Conservation (phyloP, 2,329 filamentous ascomycete species). For the Penicillium sp. region DNA sequence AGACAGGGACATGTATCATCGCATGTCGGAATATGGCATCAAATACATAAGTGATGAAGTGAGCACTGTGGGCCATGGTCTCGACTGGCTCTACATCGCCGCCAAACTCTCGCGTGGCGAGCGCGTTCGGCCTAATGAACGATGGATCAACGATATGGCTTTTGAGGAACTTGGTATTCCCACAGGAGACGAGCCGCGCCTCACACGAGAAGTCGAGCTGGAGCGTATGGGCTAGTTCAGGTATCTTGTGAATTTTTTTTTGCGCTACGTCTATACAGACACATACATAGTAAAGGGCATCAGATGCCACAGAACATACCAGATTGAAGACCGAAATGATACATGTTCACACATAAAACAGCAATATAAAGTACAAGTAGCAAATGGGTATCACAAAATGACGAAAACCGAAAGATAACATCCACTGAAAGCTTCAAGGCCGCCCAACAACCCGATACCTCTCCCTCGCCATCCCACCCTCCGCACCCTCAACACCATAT, state of each 20-base stretch:
- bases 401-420: slow-evolving; percentile 6
- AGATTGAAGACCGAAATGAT: neutral
- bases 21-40: slow-evolving; percentile 64
- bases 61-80: slow-evolving; percentile 73
- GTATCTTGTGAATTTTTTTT: too few species aligned
- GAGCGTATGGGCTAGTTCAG: slow-evolving; percentile 27
- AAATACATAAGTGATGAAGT: slow-evolving; percentile 76
- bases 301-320: neutral
- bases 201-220: slow-evolving; percentile 44
- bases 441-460: slow-evolving; percentile 42
- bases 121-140: slow-evolving; percentile 57
- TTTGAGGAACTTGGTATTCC: slow-evolving; percentile 61
- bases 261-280: neutral
- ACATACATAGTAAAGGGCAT: neutral
- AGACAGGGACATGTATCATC: slow-evolving; percentile 61
- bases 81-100: slow-evolving; percentile 76
- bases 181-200: slow-evolving; percentile 61
- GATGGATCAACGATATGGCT: slow-evolving; percentile 74
- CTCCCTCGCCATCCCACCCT: slow-evolving; percentile 46
- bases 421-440: slow-evolving; percentile 12
- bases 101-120: slow-evolving; percentile 62
- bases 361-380: neutral
- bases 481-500: slow-evolving; percentile 47
- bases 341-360: neutral
- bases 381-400: slow-evolving; percentile 21